Evolutionary conservation across 2,329 filamentous ascomycete species (phyloP), one percentile per base, ranked within the genome.

Genomic region (Calonectria hongkongensis): DNA sequence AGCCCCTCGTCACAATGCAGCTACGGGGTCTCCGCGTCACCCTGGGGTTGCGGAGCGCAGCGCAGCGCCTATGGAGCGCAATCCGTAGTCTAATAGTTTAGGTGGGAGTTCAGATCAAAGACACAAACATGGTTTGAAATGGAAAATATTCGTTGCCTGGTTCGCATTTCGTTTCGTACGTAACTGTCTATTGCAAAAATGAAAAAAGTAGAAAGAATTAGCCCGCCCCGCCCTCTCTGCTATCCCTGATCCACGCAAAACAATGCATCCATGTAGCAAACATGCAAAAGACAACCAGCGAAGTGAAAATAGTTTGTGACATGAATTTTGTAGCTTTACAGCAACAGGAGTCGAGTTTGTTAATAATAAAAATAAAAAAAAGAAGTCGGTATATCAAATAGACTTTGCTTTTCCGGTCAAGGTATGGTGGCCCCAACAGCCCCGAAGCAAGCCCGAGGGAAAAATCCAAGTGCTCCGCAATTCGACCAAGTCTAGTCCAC

Each of bases 391-490:
- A 74, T 75, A 78, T 75, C 72, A 73, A 74, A 75, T 71, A 73
- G 71, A 70, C 76, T 70, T 64, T 73, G 76, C 76, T 79, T 79
- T 79, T 79, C 75, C 28, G 69, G 67, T 71, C 70, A 67, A 77
- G 74, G 68, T 60, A 68, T 71, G 56, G 70, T 76, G 64, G 75
- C 75, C 76, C 78, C 74, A 68, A 76, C 78, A 67, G 73, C 78
- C 78, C 78, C 78, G 78, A 79, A 68, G 73, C 78, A 79, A 76
- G 78, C 78, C 78, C 78, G 78, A 79, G 78, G 68, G 73, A 74
- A 81, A 81, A 80, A 80, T 80, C 80, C 78, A 81, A 82, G 64
- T 74, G 78, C 78, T 79, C 78, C 78, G 78, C 78, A 79, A 74
- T 77, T 72, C 73, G 73, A 79, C 41, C 67, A 76, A 74, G 56